Evolutionary conservation across 2,329 filamentous ascomycete genomes (phyloP).

Genomic region (Fusarium sp.): DNA sequence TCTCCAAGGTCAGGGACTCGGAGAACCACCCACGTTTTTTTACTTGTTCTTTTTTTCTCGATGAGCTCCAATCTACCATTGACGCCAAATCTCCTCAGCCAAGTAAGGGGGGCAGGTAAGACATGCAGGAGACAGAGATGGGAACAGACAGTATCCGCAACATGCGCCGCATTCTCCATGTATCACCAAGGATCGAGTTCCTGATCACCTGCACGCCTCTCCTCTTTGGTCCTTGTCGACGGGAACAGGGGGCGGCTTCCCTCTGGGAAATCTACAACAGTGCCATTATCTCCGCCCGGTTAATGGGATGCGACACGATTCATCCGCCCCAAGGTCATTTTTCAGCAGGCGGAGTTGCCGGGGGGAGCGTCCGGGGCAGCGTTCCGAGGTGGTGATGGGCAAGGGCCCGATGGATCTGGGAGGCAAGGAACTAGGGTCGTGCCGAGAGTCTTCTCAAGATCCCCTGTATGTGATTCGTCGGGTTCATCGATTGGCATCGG

Average conservation of each 20-base stretch:
- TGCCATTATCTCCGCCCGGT: too few relatives aligned
- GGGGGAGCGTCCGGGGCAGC: too few relatives aligned
- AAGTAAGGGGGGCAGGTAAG: too few relatives aligned
- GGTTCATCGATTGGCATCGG: not conserved
- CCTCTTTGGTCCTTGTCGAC: not conserved
- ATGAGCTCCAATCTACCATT: not conserved
- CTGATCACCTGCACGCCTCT: not conserved
- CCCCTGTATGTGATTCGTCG: too few relatives aligned
- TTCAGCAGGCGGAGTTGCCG: too few relatives aligned
- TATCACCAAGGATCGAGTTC: too few relatives aligned
- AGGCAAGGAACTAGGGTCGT: not conserved
- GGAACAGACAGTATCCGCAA: not conserved
- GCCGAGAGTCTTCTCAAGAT: not conserved
- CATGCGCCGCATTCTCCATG: not conserved
- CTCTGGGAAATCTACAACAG: too few relatives aligned
- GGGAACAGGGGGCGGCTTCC: too few relatives aligned
- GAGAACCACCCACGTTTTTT: not conserved
- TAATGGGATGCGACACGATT: too few relatives aligned
- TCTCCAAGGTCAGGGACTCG: not conserved
- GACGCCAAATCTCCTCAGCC: not conserved
- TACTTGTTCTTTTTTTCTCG: not conserved
- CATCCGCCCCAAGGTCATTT: not conserved
- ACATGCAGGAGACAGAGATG: not conserved
- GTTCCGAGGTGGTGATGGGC: not conserved
- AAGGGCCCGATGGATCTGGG: not conserved